Conservation (phyloP, 1,284 basidiomycete species). For the Sutorius eximius region DNA sequence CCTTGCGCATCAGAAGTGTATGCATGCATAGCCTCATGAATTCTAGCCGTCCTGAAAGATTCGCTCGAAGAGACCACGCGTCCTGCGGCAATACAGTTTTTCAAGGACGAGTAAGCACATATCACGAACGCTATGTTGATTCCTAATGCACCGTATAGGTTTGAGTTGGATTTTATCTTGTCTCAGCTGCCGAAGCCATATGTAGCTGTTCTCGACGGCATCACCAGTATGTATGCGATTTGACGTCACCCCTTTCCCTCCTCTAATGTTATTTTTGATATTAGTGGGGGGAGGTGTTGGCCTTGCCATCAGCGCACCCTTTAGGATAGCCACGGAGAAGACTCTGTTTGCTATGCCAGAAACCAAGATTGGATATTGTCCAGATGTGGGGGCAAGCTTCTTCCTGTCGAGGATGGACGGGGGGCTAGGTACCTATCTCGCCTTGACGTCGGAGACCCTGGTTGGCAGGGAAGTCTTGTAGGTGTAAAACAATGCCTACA, state of each 20-base stretch:
- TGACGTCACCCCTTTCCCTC: conserved; percentile 9
- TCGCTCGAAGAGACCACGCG: conserved; percentile 53
- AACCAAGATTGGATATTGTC: conserved; percentile 87
- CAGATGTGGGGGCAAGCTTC: conserved; percentile 91
- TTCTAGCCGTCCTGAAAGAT: conserved; percentile 55
- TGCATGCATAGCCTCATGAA: conserved; percentile 17
- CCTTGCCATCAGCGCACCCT: conserved; percentile 83
- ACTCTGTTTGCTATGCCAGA: conserved; percentile 98
- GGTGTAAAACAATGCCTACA: conserved; percentile 36
- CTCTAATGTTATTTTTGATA: conserved; percentile 21
- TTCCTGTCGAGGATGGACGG: conserved; percentile 92
- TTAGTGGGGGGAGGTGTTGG: conserved; percentile 97
- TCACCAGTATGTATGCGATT: conserved; percentile 69
- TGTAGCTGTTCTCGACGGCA: conserved; percentile 87
- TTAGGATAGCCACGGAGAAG: conserved; percentile 93
- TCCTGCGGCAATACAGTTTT: conserved; percentile 75
- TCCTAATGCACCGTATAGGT: conserved; percentile 47
- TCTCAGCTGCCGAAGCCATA: conserved; percentile 85
- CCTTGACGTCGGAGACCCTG: conserved; percentile 79
- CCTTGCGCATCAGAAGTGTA: conserved; percentile 15
- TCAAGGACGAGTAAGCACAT: conserved; percentile 78
- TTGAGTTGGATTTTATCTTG: conserved; percentile 86
- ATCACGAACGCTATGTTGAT: conserved; percentile 2
- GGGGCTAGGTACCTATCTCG: conserved; percentile 89
- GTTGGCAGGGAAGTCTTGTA: conserved; percentile 82